Percentiles rank a stretch among this genome's conserved stretches.
Conservation (phyloP, 208 protist species). For the Porcisia hertigi region DNA sequence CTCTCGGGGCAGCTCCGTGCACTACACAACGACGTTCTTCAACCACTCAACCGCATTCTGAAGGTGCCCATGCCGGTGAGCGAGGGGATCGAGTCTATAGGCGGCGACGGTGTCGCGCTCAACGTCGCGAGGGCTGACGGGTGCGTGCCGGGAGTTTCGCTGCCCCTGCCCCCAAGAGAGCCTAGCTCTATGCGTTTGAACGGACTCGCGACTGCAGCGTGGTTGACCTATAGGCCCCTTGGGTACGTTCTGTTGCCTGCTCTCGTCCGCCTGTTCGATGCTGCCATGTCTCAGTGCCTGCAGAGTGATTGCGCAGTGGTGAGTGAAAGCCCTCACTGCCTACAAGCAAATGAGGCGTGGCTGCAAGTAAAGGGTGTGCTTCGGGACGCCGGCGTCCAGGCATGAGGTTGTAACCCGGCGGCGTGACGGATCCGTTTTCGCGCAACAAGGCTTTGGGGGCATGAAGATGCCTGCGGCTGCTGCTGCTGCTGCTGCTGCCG, state of each 20-base stretch:
- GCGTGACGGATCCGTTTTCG: too few relatives aligned
- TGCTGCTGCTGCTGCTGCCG: too few relatives aligned
- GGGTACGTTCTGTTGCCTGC: constrained; percentile 18
- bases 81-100: neutral
- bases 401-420: neutral
- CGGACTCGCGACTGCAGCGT: constrained; percentile 4
- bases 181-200: neutral
- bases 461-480: too few relatives aligned
- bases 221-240: constrained; percentile 23
- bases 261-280: constrained; percentile 1
- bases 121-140: neutral
- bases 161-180: neutral
- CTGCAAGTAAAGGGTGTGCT: neutral
- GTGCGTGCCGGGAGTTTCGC: neutral
- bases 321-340: neutral
- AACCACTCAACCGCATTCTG: constrained; percentile 23
- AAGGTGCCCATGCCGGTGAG: neutral
- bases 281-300: neutral
- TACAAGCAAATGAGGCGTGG: constrained; percentile 1
- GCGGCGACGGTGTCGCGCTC: neutral
- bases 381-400: constrained; percentile 11
- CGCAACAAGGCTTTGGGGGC: too few relatives aligned
- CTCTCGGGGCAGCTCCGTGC: constrained; percentile 13
- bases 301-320: neutral
- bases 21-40: constrained; percentile 15